A percentile compares a stretch with the other conserved stretches of the same genome.
These are phyloP conservation scores for Pelagomonas calceolata DNA, from an alignment of 108 stramenopile genomes.

Conservation along the genomic window DNA sequence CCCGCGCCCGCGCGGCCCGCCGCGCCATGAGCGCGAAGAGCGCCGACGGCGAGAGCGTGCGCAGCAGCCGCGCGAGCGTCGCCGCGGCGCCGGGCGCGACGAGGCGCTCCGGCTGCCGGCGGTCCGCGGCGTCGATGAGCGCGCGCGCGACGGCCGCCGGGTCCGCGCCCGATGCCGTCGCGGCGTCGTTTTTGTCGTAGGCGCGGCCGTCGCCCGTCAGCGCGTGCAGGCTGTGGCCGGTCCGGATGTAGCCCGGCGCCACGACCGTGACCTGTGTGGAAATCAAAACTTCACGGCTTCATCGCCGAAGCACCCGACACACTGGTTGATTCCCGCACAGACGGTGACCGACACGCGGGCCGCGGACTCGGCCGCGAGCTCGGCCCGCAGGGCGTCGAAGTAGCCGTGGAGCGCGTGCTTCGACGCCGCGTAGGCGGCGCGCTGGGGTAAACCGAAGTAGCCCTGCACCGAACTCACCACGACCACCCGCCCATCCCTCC, in stretches of 20 bases:
- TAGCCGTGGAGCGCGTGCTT: constrained; percentile 19
- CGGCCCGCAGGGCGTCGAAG: constrained; percentile 17
- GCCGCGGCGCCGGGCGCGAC: not conserved
- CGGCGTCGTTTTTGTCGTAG: not conserved
- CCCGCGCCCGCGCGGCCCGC: constrained; percentile 2
- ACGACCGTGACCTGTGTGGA: too few species aligned
- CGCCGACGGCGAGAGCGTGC: not conserved
- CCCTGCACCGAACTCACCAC: constrained; percentile 10
- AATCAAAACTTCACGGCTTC: too few species aligned
- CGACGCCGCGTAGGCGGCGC: constrained; percentile 8
- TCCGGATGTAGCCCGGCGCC: constrained; percentile 9
- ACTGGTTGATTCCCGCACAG: too few species aligned
- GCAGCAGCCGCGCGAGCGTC: constrained; percentile 1
- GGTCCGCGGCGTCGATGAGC: not conserved
- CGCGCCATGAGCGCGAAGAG: constrained; percentile 5
- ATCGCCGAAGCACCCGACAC: too few species aligned
- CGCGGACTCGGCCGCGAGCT: constrained; percentile 6
- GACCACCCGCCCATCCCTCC: not conserved
- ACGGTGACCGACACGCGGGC: constrained; percentile 1
- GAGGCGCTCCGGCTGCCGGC: not conserved
- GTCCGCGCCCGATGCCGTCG: constrained; percentile 7
- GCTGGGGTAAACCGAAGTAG: constrained; percentile 6
- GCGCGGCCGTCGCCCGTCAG: not conserved
- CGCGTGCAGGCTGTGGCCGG: constrained; percentile 7
- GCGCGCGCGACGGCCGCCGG: not conserved